Conservation (phyloP, 306 rosid genomes). For the Corylus avellana region DNA sequence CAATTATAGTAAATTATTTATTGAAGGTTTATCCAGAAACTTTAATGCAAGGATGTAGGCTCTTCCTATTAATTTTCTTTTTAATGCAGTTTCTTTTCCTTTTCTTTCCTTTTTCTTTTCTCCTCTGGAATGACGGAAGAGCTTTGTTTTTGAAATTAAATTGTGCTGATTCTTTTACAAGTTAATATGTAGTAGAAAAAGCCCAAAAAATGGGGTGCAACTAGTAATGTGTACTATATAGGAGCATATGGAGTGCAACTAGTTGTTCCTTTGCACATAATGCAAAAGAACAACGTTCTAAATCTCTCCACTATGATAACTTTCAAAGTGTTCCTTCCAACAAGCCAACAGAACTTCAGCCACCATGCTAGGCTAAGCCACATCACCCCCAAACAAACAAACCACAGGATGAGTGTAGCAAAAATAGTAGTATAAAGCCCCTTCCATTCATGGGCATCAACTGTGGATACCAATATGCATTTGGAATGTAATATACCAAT, state of each 20-base stretch:
- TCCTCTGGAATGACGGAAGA: neutral
- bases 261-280: neutral
- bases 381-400: neutral
- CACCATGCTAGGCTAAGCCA: neutral
- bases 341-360: neutral
- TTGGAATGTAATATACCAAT: neutral
- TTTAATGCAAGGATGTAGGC: neutral
- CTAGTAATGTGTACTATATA: too few relatives aligned
- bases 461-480: neutral
- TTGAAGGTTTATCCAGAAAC: neutral
- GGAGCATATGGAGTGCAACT: too few relatives aligned
- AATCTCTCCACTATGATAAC: neutral
- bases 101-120: neutral
- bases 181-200: neutral
- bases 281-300: neutral
- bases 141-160: neutral
- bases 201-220: neutral
- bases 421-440: neutral
- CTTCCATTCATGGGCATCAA: neutral
- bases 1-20: neutral
- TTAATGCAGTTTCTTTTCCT: neutral
- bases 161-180: neutral
- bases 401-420: neutral
- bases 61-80: neutral
- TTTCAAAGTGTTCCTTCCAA: constrained; percentile 8